Conservation (phyloP, 1,139 yeast genomes). For the Geotrichum phurueaensis region DNA sequence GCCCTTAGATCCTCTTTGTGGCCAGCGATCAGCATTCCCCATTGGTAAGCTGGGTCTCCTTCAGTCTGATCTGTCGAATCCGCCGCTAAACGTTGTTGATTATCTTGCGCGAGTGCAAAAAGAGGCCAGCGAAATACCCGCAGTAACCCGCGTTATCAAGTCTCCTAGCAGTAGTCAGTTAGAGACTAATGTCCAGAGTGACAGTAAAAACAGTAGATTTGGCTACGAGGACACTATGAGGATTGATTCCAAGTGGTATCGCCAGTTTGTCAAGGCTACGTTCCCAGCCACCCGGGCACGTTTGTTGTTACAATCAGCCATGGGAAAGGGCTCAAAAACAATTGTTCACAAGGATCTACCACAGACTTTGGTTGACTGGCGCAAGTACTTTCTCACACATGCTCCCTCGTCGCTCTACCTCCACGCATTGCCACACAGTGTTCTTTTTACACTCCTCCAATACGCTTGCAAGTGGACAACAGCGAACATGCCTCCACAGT, state of each 20-base stretch:
- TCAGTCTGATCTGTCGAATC: constrained; percentile 7
- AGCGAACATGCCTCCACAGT: constrained; percentile 19
- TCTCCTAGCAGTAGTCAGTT: not conserved
- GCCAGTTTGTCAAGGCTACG: constrained; percentile 13
- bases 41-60: constrained; percentile 20
- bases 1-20: constrained; percentile 37
- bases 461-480: constrained; percentile 30
- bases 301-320: not conserved
- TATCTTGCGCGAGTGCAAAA: constrained; percentile 25
- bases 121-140: constrained; percentile 21
- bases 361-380: constrained; percentile 26
- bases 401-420: not conserved
- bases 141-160: not conserved
- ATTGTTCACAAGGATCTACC: constrained; percentile 21
- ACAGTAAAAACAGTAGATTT: not conserved
- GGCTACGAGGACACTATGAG: constrained; percentile 5
- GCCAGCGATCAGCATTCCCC: constrained; percentile 43
- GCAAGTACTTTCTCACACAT: constrained; percentile 3
- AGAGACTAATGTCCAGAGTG: not conserved
- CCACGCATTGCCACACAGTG: constrained; percentile 8
- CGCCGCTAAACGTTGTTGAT: constrained; percentile 23
- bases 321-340: not conserved
- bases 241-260: constrained; percentile 20
- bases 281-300: constrained; percentile 17
- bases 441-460: constrained; percentile 23